Percentiles rank a stretch among this genome's conserved stretches.
Evolutionary conservation across 345 rosid species (phyloP).

Genomic region (Geranium brycei): DNA sequence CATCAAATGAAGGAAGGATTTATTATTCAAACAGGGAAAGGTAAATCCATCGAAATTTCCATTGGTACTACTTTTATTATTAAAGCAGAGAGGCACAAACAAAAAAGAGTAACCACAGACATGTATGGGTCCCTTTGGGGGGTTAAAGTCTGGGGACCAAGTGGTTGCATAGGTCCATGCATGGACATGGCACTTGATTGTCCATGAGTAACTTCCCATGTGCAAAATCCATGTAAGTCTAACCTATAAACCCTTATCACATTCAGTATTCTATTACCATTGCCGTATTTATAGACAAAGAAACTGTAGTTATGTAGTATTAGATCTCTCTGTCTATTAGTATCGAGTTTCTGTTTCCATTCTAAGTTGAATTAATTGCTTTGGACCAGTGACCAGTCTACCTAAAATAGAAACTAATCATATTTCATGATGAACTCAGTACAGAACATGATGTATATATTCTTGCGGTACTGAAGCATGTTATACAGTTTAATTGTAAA

Average conservation of each 20-base stretch:
- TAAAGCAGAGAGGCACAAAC: neutral
- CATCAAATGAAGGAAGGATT: too few relatives aligned
- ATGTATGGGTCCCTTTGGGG: constrained; percentile 22
- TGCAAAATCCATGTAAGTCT: constrained; percentile 19
- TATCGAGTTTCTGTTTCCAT: too few relatives aligned
- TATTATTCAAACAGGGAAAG: neutral
- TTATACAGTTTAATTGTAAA: neutral
- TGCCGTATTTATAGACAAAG: neutral
- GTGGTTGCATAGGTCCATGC: constrained; percentile 17
- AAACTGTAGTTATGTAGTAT: neutral
- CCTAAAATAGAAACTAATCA: neutral
- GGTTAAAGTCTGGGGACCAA: constrained; percentile 27
- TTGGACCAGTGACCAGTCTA: neutral
- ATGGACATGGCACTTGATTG: constrained; percentile 37
- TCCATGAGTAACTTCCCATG: constrained; percentile 51
- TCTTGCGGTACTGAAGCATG: too few relatives aligned
- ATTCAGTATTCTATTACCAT: too few relatives aligned
- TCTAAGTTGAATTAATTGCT: neutral
- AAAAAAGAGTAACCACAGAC: constrained; percentile 13
- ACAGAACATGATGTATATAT: too few relatives aligned
- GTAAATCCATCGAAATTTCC: neutral
- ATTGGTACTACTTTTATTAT: neutral
- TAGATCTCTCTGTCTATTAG: neutral
- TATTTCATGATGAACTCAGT: neutral
- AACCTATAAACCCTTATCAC: neutral